These are phyloP conservation scores for Jaapia argillacea DNA, from an alignment of 768 basidiomycete species.

Conservation along the genomic window DNA sequence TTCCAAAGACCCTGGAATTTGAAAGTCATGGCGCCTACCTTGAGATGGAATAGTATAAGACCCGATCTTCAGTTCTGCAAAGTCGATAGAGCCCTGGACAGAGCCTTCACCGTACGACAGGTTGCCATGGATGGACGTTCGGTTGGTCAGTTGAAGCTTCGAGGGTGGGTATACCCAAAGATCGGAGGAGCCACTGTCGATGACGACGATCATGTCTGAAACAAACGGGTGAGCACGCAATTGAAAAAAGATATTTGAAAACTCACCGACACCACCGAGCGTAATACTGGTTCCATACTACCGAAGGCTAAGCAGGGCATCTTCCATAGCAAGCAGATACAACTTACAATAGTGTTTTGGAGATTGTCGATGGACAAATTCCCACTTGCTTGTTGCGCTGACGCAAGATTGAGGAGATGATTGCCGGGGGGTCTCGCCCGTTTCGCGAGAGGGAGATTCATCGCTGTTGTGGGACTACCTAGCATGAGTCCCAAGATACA, in stretches of 20 bases:
- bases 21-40: neutral
- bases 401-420: too few relatives aligned
- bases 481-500: too few relatives aligned
- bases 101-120: conserved; percentile 29
- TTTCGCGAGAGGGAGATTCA: too few relatives aligned
- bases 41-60: conserved; percentile 19
- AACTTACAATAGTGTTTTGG: too few relatives aligned
- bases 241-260: neutral
- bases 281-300: neutral
- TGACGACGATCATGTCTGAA: conserved; percentile 18
- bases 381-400: too few relatives aligned
- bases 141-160: conserved; percentile 15
- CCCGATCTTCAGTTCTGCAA: conserved; percentile 25
- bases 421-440: too few relatives aligned
- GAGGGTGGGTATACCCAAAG: conserved; percentile 17
- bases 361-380: too few relatives aligned
- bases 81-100: conserved; percentile 25
- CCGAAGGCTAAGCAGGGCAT: too few relatives aligned
- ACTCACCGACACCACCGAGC: neutral
- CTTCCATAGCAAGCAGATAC: too few relatives aligned
- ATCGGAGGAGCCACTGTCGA: conserved; percentile 26
- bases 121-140: conserved; percentile 18
- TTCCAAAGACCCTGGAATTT: too few relatives aligned
- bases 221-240: neutral
- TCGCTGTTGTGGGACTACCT: too few relatives aligned